Conservation (phyloP, 345 rosid genomes). For the Orychophragmus violaceus region DNA sequence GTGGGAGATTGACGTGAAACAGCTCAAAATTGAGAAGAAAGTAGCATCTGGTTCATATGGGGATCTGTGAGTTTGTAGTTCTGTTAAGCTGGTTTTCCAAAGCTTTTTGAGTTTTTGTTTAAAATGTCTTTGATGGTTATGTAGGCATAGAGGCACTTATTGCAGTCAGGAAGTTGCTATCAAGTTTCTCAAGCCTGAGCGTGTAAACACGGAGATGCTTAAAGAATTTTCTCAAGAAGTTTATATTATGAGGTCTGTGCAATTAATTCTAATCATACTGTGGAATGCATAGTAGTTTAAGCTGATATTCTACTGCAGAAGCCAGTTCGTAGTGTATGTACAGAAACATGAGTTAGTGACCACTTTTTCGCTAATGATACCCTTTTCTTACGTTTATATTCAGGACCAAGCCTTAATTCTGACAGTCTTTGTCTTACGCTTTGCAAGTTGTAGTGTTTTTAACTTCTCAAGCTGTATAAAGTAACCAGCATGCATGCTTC, state of each 20-base stretch:
- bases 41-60: constrained; percentile 90
- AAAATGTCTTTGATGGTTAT: constrained; percentile 1
- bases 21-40: constrained; percentile 62
- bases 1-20: constrained; percentile 86
- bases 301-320: not conserved
- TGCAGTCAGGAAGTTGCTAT: constrained; percentile 96
- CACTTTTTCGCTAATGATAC: not conserved
- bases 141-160: constrained; percentile 82
- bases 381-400: not conserved
- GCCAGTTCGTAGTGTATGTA: not conserved
- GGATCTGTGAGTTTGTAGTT: constrained; percentile 65
- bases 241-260: constrained; percentile 79
- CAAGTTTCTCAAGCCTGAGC: constrained; percentile 84
- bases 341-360: not conserved
- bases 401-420: not conserved
- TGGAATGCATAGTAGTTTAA: not conserved
- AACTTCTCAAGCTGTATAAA: not conserved
- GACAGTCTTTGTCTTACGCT: not conserved
- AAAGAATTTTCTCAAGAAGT: constrained; percentile 93
- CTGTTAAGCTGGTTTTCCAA: not conserved
- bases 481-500: constrained; percentile 13
- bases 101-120: not conserved
- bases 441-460: not conserved
- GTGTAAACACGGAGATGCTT: constrained; percentile 61
- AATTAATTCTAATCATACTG: not conserved